phyloP scores from a whole-genome alignment of 2,329 filamentous ascomycete genomes.

The Bipolaris sorokiniana region DNA sequence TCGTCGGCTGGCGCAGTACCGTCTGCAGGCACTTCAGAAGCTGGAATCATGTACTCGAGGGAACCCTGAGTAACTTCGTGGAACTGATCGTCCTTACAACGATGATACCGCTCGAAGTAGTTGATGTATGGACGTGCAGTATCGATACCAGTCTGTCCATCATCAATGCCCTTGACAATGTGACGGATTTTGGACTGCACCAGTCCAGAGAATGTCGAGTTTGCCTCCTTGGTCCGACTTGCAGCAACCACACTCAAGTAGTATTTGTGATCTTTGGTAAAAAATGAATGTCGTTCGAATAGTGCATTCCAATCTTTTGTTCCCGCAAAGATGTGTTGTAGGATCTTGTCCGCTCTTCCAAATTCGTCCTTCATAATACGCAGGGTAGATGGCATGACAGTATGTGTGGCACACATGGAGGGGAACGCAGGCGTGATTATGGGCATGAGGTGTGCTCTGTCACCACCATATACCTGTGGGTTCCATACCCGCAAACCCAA shows the following conservation, averaged over 20 bases:
- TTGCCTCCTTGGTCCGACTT: conserved; percentile 80
- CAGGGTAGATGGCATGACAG: conserved; percentile 86
- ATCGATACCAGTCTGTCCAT: conserved; percentile 74
- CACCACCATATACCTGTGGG: conserved; percentile 82
- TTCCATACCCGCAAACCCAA: conserved; percentile 92
- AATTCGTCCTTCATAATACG: conserved; percentile 83
- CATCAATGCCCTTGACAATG: conserved; percentile 81
- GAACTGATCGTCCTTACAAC: conserved; percentile 67
- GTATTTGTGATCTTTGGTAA: conserved; percentile 91
- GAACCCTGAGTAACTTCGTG: conserved; percentile 68
- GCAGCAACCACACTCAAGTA: conserved; percentile 88
- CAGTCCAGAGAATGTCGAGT: conserved; percentile 86
- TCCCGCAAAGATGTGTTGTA: conserved; percentile 78
- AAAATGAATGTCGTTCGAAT: conserved; percentile 90
- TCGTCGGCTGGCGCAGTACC: conserved; percentile 44
- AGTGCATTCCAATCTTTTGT: conserved; percentile 84
- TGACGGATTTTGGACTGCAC: conserved; percentile 93
- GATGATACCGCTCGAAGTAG: conserved; percentile 83
- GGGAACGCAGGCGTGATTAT: conserved; percentile 98
- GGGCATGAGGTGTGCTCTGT: conserved; percentile 91
- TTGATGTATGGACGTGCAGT: conserved; percentile 93
- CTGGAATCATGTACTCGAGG: conserved; percentile 64
- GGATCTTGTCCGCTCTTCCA: conserved; percentile 75
- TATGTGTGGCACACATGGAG: conserved; percentile 97
- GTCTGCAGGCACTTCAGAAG: conserved; percentile 55